A percentile compares a stretch with the other conserved stretches of the same genome.
phyloP scores from a whole-genome alignment of 352 stramenopile species.

The Phytophthora citrophthora region DNA sequence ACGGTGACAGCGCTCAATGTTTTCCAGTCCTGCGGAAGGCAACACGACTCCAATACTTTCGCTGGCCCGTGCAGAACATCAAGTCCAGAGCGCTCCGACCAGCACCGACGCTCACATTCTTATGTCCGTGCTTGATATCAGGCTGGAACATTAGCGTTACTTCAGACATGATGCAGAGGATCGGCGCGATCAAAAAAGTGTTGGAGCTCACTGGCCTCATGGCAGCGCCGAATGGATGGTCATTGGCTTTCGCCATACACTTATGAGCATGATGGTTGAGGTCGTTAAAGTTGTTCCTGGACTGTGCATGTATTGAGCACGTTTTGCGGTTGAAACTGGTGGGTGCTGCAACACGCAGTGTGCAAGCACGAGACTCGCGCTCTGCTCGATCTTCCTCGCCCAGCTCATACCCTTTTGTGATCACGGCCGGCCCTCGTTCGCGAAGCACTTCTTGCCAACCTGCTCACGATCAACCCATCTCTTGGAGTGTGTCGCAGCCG shows the following conservation, averaged over 20 bases:
- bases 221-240: slow-evolving; percentile 8
- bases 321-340: slow-evolving; percentile 7
- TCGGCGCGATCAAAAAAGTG: slow-evolving; percentile 17
- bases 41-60: not conserved
- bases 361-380: slow-evolving; percentile 16
- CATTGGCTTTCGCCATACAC: not conserved
- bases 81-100: not conserved
- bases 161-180: slow-evolving; percentile 7
- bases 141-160: not conserved
- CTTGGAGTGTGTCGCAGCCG: not conserved
- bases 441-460: not conserved
- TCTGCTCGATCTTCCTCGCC: slow-evolving; percentile 11
- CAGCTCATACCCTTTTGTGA: not conserved
- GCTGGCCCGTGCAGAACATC: not conserved
- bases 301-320: not conserved
- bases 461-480: slow-evolving; percentile 20
- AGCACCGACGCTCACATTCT: no score
- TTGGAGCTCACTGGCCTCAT: slow-evolving; percentile 14
- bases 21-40: not conserved
- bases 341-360: slow-evolving; percentile 10
- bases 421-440: slow-evolving; percentile 1
- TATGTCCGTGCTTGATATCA: slow-evolving; percentile 21
- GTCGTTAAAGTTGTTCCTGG: not conserved
- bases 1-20: not conserved
- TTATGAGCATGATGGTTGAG: not conserved